phyloP scores from a whole-genome alignment of 768 basidiomycete species.

The Rhodotorula babjevae region DNA sequence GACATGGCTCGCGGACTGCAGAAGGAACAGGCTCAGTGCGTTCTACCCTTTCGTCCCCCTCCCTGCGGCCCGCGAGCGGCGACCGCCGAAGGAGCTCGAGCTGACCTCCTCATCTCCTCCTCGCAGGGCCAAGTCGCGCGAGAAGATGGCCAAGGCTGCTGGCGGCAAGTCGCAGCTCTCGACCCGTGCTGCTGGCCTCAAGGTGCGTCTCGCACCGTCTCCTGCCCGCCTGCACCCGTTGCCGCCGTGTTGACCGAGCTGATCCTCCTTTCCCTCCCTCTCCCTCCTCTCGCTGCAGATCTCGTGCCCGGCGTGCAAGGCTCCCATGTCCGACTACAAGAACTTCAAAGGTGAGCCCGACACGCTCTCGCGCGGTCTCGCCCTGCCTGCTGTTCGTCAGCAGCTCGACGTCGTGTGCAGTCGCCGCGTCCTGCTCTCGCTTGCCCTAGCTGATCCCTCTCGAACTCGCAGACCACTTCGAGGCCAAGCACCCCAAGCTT shows the following conservation, averaged over 20 bases:
- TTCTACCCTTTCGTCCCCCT: background rate
- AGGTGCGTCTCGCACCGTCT: background rate
- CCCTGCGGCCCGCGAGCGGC: too few species aligned
- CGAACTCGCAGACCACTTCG: background rate
- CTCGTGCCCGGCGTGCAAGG: background rate
- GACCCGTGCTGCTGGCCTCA: background rate
- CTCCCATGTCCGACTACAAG: background rate
- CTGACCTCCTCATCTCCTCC: background rate
- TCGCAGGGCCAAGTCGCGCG: background rate
- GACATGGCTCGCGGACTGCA: slow-evolving; percentile 4
- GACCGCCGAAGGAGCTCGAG: background rate
- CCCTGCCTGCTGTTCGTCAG: too few species aligned
- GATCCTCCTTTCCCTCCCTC: too few species aligned
- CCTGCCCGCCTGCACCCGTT: background rate
- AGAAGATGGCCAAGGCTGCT: background rate
- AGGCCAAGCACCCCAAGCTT: slow-evolving; percentile 10
- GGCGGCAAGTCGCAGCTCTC: slow-evolving; percentile 11
- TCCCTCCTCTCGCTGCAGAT: background rate
- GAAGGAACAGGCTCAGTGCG: slow-evolving; percentile 11
- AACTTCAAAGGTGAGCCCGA: background rate
- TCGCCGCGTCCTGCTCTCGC: too few species aligned
- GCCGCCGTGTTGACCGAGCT: too few species aligned
- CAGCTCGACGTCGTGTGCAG: background rate
- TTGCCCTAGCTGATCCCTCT: background rate
- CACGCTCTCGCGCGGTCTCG: too few species aligned